Evolutionary conservation across 116 monocot genomes (phyloP), one percentile per base, ranked within the genome.

Genomic region (Dioscorea cayenensis): DNA sequence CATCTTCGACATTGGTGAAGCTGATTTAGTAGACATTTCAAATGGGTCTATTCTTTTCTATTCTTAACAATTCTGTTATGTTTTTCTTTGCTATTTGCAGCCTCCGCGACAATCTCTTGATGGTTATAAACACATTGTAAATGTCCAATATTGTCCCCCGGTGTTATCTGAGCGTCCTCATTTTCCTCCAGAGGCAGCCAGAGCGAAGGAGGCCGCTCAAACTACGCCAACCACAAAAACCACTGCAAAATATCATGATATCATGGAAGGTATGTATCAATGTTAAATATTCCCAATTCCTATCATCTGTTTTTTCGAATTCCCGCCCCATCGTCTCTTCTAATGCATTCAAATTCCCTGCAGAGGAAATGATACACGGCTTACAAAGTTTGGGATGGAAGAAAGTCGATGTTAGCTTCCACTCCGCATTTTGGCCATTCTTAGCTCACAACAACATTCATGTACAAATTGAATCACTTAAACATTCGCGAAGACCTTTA

Each of bases 371-470:
- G 93, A 93, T 93, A 61, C 79, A 35, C 16, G 90, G 97, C 0
- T 72, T 99, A 38, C 97, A 99, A 72, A 86, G 88, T 62, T 32
- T 97, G 37, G 90, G 93, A 73, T 99, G 97, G 93, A 90, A 81
- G 81, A 99, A 99, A 72, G 93, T 99, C 49, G 97, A 99, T 65
- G 91, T 99, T 69, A 99, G 85, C 68, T 97, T 99, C 66, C 97
- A 93, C 67, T 79, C 90, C 6, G 74, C 93, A 38, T 72, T 75
- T n/a, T 99, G 90, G 94, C 93, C 97, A 18, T 99, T 93, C 78
- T 89, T 86, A 63, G 93, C 97, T 75, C 97, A 99, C 55, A 90
- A 93, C 36, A 90, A 85, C 66, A 93, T 99, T 25, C 89, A 99
- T 80, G 93, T 99, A 90, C 66, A 81, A 11, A 62, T 55, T 13